These are phyloP conservation scores for Heimioporus punctisporus DNA, from an alignment of 1,284 basidiomycete genomes.

Conservation along the genomic window DNA sequence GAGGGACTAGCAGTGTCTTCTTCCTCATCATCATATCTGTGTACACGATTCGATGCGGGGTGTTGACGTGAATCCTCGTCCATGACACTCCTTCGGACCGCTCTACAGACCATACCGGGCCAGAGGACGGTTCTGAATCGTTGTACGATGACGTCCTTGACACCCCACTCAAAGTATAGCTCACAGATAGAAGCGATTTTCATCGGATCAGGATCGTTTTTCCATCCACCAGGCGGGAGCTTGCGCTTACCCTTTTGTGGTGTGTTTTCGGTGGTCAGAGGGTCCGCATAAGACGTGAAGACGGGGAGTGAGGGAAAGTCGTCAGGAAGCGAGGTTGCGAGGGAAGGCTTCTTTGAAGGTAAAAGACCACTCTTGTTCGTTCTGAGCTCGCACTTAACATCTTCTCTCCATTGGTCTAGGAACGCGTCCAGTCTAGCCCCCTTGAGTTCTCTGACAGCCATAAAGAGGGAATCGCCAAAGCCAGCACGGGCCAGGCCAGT, in stretches of 20 bases:
- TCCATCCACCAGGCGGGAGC: constrained; percentile 46
- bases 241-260: constrained; percentile 22
- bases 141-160: constrained; percentile 75
- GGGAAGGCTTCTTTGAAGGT: constrained; percentile 56
- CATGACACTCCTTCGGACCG: constrained; percentile 60
- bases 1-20: neutral
- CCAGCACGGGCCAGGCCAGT: constrained; percentile 73
- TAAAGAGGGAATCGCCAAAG: constrained; percentile 68
- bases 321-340: constrained; percentile 62
- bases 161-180: constrained; percentile 87
- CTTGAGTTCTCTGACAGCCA: constrained; percentile 56
- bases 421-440: constrained; percentile 52
- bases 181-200: constrained; percentile 80
- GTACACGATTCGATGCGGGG: neutral
- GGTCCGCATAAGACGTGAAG: constrained; percentile 75
- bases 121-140: constrained; percentile 79
- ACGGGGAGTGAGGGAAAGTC: constrained; percentile 71
- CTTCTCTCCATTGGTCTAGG: constrained; percentile 63
- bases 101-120: constrained; percentile 66
- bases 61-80: constrained; percentile 12
- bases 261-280: constrained; percentile 60
- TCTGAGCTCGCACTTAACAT: constrained; percentile 67
- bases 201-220: constrained; percentile 70
- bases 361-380: constrained; percentile 70
- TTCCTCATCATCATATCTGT: constrained; percentile 39